A percentile compares a stretch with the other conserved stretches of the same genome.
phyloP scores from a whole-genome alignment of 169 alveolate species.

The Cryptosporidium tyzzeri region DNA sequence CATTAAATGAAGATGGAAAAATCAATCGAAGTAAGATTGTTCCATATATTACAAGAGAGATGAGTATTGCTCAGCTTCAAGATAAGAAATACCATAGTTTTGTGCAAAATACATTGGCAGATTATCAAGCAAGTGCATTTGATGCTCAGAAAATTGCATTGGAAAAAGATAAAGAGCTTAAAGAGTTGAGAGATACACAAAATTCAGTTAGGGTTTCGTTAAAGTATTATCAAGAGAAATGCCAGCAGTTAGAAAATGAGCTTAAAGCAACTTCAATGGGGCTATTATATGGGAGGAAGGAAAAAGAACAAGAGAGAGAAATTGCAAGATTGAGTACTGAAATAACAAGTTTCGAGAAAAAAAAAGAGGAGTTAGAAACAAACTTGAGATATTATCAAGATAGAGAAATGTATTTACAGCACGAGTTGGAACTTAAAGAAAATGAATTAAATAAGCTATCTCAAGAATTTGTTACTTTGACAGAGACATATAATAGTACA shows the following conservation, averaged over 20 bases:
- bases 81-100: conserved; percentile 11
- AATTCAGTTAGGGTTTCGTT: conserved; percentile 6
- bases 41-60: conserved; percentile 23
- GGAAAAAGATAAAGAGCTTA: conserved; percentile 64
- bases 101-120: conserved; percentile 63
- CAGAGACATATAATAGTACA: conserved; percentile 17
- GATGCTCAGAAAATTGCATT: conserved; percentile 72
- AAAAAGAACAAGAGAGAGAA: conserved; percentile 63
- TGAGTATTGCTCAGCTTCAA: conserved; percentile 6
- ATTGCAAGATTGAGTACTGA: conserved; percentile 30
- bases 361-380: conserved; percentile 21
- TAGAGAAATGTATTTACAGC: conserved; percentile 43
- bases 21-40: conserved; percentile 33
- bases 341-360: background rate
- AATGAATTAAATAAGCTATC: conserved; percentile 3
- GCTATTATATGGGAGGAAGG: conserved; percentile 40
- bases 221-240: conserved; percentile 51
- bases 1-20: background rate
- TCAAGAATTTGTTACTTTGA: conserved; percentile 17
- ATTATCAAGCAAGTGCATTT: conserved; percentile 50
- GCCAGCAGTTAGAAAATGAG: conserved; percentile 60
- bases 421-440: conserved; percentile 31
- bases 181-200: conserved; percentile 25
- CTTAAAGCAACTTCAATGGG: conserved; percentile 61
- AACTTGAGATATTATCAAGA: conserved; percentile 50